These are phyloP conservation scores for Diatrype stigma DNA, from an alignment of 2,329 filamentous ascomycete species.

Conservation along the genomic window DNA sequence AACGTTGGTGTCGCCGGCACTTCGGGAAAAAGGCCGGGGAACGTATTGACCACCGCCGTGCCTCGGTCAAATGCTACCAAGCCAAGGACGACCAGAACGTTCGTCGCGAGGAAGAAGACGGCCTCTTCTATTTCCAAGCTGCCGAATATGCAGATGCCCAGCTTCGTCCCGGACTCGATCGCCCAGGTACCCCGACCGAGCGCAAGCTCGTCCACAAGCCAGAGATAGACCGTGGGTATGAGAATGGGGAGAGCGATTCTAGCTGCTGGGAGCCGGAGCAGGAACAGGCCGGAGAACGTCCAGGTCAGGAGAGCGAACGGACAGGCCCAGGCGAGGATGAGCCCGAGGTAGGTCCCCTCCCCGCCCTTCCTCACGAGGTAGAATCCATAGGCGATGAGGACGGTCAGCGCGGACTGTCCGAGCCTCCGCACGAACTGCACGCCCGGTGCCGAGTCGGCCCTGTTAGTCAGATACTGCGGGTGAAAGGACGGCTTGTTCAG, in stretches of 20 bases:
- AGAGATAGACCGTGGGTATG: slow-evolving; percentile 65
- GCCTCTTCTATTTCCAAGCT: slow-evolving; percentile 70
- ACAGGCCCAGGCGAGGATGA: slow-evolving; percentile 66
- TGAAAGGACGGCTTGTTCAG: slow-evolving; percentile 60
- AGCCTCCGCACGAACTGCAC: slow-evolving; percentile 28
- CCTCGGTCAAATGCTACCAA: slow-evolving; percentile 66
- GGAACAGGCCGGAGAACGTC: slow-evolving; percentile 59
- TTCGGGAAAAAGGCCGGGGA: slow-evolving; percentile 52
- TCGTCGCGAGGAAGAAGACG: slow-evolving; percentile 68
- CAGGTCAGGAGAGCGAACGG: slow-evolving; percentile 63
- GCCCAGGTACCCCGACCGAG: slow-evolving; percentile 67
- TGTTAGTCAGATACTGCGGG: slow-evolving; percentile 35
- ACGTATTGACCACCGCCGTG: slow-evolving; percentile 60
- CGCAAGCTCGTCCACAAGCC: slow-evolving; percentile 67
- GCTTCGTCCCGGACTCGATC: slow-evolving; percentile 64
- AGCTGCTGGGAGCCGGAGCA: slow-evolving; percentile 54
- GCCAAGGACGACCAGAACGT: slow-evolving; percentile 65
- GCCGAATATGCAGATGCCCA: slow-evolving; percentile 58
- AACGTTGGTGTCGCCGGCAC: slow-evolving; percentile 47
- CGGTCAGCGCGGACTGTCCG: slow-evolving; percentile 47
- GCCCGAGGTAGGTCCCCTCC: slow-evolving; percentile 60
- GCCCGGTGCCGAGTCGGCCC: slow-evolving; percentile 20
- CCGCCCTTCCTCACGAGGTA: slow-evolving; percentile 40
- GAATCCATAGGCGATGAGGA: slow-evolving; percentile 40
- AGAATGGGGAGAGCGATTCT: slow-evolving; percentile 57